phyloP scores from a whole-genome alignment of 805 yeast genomes.

The Barnettozyma wickerhamii region DNA sequence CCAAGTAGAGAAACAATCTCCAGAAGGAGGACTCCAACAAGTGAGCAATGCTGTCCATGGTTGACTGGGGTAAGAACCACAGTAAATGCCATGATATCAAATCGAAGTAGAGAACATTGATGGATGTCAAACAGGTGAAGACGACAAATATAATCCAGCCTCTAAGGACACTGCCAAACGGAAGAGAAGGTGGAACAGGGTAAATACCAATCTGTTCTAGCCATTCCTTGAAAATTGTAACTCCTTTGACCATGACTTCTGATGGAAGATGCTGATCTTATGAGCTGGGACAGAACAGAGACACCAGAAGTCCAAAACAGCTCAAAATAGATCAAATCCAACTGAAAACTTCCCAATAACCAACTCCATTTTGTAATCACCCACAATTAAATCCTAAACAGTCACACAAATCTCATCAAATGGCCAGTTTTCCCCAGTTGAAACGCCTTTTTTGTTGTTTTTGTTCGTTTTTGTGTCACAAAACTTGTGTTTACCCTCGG shows the following conservation, averaged over 20 bases:
- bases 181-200: conserved; percentile 18
- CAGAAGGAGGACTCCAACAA: conserved; percentile 4
- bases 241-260: background rate
- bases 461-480: conserved; percentile 8
- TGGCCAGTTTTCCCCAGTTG: too few species aligned
- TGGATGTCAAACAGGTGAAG: conserved; percentile 10
- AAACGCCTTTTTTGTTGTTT: too few species aligned
- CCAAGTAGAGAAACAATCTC: conserved; percentile 13
- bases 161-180: conserved; percentile 14
- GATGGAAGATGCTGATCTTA: too few species aligned
- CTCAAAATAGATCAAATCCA: too few species aligned
- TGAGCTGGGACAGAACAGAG: too few species aligned
- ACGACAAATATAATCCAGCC: conserved; percentile 17
- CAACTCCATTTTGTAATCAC: too few species aligned
- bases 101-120: conserved; percentile 3
- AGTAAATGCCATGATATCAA: background rate
- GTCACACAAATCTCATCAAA: background rate
- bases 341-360: too few species aligned
- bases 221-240: conserved; percentile 11
- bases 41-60: conserved; percentile 1
- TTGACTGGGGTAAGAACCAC: conserved; percentile 6
- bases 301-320: too few species aligned
- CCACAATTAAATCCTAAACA: background rate
- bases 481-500: background rate
- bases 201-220: conserved; percentile 19